Base-by-base conservation (phyloP, 768 basidiomycete genomes). In the Auriscalpium microsporum region DNA sequence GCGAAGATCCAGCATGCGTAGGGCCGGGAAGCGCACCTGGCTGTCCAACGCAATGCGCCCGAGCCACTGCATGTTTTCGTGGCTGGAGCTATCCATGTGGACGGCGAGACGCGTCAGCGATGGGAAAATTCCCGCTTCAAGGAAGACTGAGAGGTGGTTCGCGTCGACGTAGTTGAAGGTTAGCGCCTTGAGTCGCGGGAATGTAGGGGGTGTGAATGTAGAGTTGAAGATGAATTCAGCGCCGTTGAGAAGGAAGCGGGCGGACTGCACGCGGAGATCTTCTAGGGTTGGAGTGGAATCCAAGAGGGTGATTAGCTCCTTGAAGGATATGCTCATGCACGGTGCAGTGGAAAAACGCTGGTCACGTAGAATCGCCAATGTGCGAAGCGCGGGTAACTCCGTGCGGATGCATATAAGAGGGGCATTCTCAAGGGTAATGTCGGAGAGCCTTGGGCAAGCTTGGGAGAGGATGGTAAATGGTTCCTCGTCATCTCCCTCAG, bases 41-140 rank as follows among this genome's bases (percentile, higher is more conserved):
- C 61, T 59, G 40, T 50, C 53, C 19, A 58, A 50, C 9, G 68
- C 57, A 46, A 68, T 49, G 46, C 59, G 63, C 34, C 56, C 57
- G 14, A 70, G 64, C 69, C 68, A 69, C 28, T 65, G 65, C 10
- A 65, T 56, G 42, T 64, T 65, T 44, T 70, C 68, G 8, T 65
- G 63, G n/a, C 56, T 59, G 3, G 59, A 51, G 1, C 57, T 13
- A 19, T 67, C 64, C 63, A 65, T 64, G 51, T 65, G 59, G 10
- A 68, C 67, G 1, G 64, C 62, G 14, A 69, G 61, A 7, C 63
- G 58, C 13, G 45, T 45, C 13, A 70, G 45, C 10, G 58, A 40
- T 1, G 69, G 67, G 3, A 69, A 57, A n/a, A 49, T 48, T 10
- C 58, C 61, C 4, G 68, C 61, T 44, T 69, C 67, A 38, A 69